Evolutionary conservation across 345 rosid genomes (phyloP), one percentile per base, ranked within the genome.

Genomic region (Barbarea vulgaris): DNA sequence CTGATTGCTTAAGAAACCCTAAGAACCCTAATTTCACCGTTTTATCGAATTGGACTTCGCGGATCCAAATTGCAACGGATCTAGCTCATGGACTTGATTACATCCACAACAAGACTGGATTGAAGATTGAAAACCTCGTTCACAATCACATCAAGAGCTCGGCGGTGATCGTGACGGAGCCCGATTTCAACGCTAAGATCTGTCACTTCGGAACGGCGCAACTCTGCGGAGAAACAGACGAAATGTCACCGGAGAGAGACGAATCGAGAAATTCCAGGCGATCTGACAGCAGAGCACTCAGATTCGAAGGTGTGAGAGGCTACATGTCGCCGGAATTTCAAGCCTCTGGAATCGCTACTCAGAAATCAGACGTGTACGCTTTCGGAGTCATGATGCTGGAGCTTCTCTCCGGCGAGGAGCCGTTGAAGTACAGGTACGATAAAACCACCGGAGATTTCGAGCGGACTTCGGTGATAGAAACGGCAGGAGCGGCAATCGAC

Each of bases 241-340:
- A 62, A 67, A 17, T 77, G 81, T 28, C 67, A 6, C 17, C 64
- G 66, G 69, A 60, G 36, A 52, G 53, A 56, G 48, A 44, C 30
- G 59, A 25, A 25, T 33, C 63, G n/a, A 77, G 48, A 7, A 9
- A 25, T 11, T 18, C 77, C 18, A 56, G 27, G 55, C 79, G 87
- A 68, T 80, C 83, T 7, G 77, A 70, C 17, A 85, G 86, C 61
- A 73, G 79, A 55, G 59, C 7, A 0, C 48, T 57, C 73, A 86
- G 87, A 65, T 85, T 91, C 79, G 86, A 89, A 78, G 97, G 96
- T 3, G 88, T 76, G 34, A 83, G 88, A 64, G 97, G 90, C 0
- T 94, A 94, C 82, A 94, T 91, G 96, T 86, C 97, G 70, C 96
- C 93, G 65, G 97, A 94, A 30, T 91, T 82, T 74, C 84, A 64